Evolutionary conservation across 345 rosid genomes (phyloP).

Genomic region (Alliaria petiolata): DNA sequence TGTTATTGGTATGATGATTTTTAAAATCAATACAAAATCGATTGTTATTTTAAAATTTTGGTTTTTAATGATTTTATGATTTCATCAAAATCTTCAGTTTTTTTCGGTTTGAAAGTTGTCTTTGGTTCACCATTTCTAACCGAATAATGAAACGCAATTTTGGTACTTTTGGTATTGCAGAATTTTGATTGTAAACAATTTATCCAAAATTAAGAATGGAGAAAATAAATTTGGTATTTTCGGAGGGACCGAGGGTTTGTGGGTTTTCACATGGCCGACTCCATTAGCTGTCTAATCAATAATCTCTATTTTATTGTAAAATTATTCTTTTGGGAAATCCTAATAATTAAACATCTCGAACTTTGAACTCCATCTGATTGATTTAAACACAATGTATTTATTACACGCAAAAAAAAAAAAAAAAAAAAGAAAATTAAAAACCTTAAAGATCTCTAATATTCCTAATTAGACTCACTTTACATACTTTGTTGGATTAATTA

Average conservation of each 20-base stretch:
- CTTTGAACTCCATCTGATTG: constrained; percentile 17
- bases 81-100: no score
- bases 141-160: neutral
- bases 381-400: neutral
- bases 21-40: no score
- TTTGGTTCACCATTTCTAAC: no score
- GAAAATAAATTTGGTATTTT: neutral
- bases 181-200: neutral
- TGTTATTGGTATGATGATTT: no score
- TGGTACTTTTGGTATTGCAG: neutral
- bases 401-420: neutral
- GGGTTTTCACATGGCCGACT: constrained; percentile 27
- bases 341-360: neutral
- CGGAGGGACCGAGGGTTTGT: constrained; percentile 8
- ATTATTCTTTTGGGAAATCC: no score
- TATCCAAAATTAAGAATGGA: neutral
- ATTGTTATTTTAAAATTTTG: no score
- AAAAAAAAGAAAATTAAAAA: neutral
- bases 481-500: neutral
- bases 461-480: constrained; percentile 25
- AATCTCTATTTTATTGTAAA: neutral
- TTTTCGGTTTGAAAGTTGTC: no score
- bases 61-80: no score
- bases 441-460: neutral
- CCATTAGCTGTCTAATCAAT: constrained; percentile 12